Evolutionary conservation across 352 stramenopile species (phyloP).

Genomic region (Phytophthora cryptogea): DNA sequence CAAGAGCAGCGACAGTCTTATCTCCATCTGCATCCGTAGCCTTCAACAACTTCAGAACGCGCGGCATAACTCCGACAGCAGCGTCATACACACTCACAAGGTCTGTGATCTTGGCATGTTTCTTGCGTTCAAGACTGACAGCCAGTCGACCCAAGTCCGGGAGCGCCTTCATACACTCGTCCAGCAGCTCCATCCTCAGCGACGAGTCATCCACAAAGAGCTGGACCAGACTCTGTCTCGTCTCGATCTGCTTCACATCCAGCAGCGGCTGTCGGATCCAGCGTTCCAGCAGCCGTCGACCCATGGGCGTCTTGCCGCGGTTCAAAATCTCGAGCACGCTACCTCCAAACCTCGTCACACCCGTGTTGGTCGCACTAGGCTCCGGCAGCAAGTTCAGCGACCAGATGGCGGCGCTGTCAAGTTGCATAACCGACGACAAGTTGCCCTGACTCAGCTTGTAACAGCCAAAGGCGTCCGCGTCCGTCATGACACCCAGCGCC

Average conservation of each 20-base stretch:
- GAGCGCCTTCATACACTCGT: conserved; percentile 88
- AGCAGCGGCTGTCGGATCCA: conserved; percentile 98
- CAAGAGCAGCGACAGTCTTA: conserved; percentile 32
- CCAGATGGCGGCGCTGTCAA: conserved; percentile 92
- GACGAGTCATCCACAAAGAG: conserved; percentile 91
- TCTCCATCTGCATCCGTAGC: conserved; percentile 33
- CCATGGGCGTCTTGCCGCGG: conserved; percentile 94
- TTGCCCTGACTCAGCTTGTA: conserved; percentile 71
- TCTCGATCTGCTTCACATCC: conserved; percentile 83
- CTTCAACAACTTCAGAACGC: conserved; percentile 59
- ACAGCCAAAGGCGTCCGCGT: conserved; percentile 73
- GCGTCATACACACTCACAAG: conserved; percentile 87
- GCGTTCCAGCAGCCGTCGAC: conserved; percentile 91
- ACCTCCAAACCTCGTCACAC: conserved; percentile 51
- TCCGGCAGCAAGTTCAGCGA: conserved; percentile 94
- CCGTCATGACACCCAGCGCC: conserved; percentile 66
- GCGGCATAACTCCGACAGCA: conserved; percentile 67
- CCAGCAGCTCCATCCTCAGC: conserved; percentile 86
- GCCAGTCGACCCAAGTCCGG: conserved; percentile 80
- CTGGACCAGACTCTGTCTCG: conserved; percentile 92
- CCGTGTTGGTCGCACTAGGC: conserved; percentile 43
- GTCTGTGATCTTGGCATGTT: conserved; percentile 74
- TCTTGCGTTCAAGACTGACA: conserved; percentile 70
- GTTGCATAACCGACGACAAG: conserved; percentile 89
- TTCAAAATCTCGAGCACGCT: conserved; percentile 96